phyloP scores from a whole-genome alignment of 768 basidiomycete species.

The Cystofilobasidium bisporidii region DNA sequence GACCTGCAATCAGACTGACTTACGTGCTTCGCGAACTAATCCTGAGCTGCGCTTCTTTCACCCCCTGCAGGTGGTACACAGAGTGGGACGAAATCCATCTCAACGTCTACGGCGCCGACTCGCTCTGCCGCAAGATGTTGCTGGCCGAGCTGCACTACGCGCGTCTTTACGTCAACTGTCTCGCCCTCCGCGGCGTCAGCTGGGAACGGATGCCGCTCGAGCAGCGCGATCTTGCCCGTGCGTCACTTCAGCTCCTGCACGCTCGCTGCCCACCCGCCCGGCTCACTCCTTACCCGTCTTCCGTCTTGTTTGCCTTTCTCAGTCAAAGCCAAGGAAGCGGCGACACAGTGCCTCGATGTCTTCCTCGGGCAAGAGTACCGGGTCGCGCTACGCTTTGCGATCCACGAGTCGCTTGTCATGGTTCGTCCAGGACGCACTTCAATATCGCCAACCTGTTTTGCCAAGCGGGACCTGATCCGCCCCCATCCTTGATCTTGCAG shows the following conservation, averaged over 20 bases:
- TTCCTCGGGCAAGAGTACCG: constrained; percentile 53
- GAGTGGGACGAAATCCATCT: constrained; percentile 81
- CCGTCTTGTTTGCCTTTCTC: constrained; percentile 46
- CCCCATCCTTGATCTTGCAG: neutral
- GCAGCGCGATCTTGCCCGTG: constrained; percentile 54
- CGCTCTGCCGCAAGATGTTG: constrained; percentile 74
- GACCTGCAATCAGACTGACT: too few relatives aligned
- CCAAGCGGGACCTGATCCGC: too few relatives aligned
- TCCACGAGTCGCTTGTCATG: constrained; percentile 84
- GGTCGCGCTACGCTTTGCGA: constrained; percentile 81
- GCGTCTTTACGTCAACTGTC: constrained; percentile 88
- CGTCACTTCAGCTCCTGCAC: neutral
- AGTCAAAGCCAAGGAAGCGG: constrained; percentile 90
- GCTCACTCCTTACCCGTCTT: neutral
- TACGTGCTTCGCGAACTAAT: too few relatives aligned
- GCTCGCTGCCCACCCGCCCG: neutral
- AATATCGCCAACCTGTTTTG: too few relatives aligned
- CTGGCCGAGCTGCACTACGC: constrained; percentile 83
- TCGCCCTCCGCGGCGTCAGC: constrained; percentile 77
- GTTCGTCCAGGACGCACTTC: too few relatives aligned
- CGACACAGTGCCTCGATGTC: constrained; percentile 70
- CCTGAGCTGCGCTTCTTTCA: neutral
- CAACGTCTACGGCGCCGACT: constrained; percentile 72
- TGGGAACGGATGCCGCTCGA: constrained; percentile 97
- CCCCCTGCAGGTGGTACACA: constrained; percentile 54